Conservation (phyloP, 2,329 filamentous ascomycete species). For the Colletotrichum graminicola region DNA sequence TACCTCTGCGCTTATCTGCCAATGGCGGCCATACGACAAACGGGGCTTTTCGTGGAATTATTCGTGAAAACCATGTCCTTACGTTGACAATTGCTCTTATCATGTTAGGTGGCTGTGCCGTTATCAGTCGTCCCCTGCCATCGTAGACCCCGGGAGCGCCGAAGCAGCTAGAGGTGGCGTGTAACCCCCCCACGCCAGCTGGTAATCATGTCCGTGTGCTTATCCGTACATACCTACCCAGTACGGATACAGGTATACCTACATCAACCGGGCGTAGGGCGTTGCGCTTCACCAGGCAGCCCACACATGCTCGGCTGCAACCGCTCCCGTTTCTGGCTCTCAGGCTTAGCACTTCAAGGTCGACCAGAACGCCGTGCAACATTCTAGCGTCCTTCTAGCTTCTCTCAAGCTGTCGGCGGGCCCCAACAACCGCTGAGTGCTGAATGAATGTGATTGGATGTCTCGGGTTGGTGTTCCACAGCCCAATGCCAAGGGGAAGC, state of each 20-base stretch:
- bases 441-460: neutral
- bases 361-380: neutral
- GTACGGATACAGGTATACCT: too few species aligned
- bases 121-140: conserved; percentile 24
- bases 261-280: conserved; percentile 9
- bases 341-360: neutral
- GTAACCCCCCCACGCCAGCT: conserved; percentile 14
- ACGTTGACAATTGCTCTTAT: neutral
- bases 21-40: neutral
- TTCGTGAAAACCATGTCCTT: neutral
- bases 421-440: neutral
- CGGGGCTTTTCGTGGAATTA: neutral
- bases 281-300: conserved; percentile 1
- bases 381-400: conserved; percentile 34
- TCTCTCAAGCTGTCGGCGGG: neutral
- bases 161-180: neutral
- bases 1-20: conserved; percentile 1
- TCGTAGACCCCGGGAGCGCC: conserved; percentile 17
- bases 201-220: conserved; percentile 1
- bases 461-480: neutral
- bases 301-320: neutral
- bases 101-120: neutral
- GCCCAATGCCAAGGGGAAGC: neutral
- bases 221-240: too few species aligned
- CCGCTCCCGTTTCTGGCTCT: neutral